Conservation (phyloP, 1,139 yeast genomes). For the Kodamaea derodonti region DNA sequence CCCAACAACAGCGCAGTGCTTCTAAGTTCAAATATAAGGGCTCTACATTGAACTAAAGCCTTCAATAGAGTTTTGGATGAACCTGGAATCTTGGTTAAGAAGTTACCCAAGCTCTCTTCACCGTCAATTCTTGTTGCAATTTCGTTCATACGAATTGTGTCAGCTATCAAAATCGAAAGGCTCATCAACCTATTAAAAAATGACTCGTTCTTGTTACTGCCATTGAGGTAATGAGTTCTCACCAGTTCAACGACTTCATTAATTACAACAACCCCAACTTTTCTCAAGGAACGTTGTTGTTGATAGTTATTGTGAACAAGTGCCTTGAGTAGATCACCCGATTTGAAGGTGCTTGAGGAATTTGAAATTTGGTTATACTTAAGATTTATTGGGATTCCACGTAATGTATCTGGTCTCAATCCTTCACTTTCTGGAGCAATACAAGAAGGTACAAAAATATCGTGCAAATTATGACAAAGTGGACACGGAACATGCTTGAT, state of each 20-base stretch:
- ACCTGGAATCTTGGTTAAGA: conserved; percentile 31
- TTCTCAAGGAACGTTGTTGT: conserved; percentile 1
- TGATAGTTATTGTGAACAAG: conserved; percentile 13
- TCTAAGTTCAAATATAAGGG: conserved; percentile 19
- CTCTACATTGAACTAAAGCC: conserved; percentile 35
- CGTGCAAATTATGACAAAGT: conserved; percentile 54
- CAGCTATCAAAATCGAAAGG: conserved; percentile 40
- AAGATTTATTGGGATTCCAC: not conserved
- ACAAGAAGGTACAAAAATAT: conserved; percentile 43
- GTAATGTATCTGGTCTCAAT: conserved; percentile 5
- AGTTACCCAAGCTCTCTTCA: conserved; percentile 25
- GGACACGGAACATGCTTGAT: conserved; percentile 50
- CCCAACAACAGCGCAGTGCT: conserved; percentile 15
- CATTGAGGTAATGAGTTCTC: conserved; percentile 14
- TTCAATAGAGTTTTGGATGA: conserved; percentile 34
- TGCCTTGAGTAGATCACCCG: conserved; percentile 8
- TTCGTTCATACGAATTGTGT: conserved; percentile 56
- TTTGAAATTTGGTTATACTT: conserved; percentile 11
- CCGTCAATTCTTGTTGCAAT: conserved; percentile 48
- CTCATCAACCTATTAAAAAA: conserved; percentile 20
- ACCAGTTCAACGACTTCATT: conserved; percentile 7
- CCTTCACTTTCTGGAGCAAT: conserved; percentile 18
- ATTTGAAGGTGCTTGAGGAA: conserved; percentile 13
- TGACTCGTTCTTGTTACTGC: conserved; percentile 12
- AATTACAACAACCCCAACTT: conserved; percentile 3